Percentiles rank a stretch among this genome's conserved stretches.
Conservation (phyloP, 805 yeast species). For the Candida sithepensis region DNA sequence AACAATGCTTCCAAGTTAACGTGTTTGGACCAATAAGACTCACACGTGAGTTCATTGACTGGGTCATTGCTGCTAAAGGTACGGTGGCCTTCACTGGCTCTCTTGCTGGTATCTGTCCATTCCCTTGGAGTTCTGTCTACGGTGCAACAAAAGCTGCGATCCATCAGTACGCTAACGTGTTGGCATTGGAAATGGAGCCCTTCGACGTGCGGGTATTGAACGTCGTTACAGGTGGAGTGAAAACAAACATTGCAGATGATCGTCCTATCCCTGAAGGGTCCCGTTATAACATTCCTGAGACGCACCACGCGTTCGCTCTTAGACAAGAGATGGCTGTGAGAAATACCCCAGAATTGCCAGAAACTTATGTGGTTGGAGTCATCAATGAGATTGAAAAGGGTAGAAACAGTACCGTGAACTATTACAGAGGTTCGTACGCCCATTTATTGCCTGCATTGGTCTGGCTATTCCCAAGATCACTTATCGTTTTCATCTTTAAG, state of each 20-base stretch:
- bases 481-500: slow-evolving; percentile 24
- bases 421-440: slow-evolving; percentile 49
- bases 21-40: slow-evolving; percentile 67
- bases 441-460: slow-evolving; percentile 20
- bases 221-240: slow-evolving; percentile 73
- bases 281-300: slow-evolving; percentile 48
- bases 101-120: slow-evolving; percentile 57
- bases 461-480: slow-evolving; percentile 25
- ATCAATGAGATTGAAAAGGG: slow-evolving; percentile 44
- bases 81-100: slow-evolving; percentile 75
- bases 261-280: slow-evolving; percentile 58
- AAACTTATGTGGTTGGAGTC: slow-evolving; percentile 52
- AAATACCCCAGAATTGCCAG: slow-evolving; percentile 57
- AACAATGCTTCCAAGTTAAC: slow-evolving; percentile 58
- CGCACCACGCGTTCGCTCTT: slow-evolving; percentile 41
- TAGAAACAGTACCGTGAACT: slow-evolving; percentile 40
- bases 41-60: slow-evolving; percentile 46
- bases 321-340: slow-evolving; percentile 59
- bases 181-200: slow-evolving; percentile 66
- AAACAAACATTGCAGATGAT: slow-evolving; percentile 64
- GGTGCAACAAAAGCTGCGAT: slow-evolving; percentile 73
- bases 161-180: slow-evolving; percentile 61
- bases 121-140: slow-evolving; percentile 69
- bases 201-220: slow-evolving; percentile 69
- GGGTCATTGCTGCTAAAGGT: slow-evolving; percentile 57